phyloP scores from a whole-genome alignment of 2,329 filamentous ascomycete genomes.

The Fusarium graminum region DNA sequence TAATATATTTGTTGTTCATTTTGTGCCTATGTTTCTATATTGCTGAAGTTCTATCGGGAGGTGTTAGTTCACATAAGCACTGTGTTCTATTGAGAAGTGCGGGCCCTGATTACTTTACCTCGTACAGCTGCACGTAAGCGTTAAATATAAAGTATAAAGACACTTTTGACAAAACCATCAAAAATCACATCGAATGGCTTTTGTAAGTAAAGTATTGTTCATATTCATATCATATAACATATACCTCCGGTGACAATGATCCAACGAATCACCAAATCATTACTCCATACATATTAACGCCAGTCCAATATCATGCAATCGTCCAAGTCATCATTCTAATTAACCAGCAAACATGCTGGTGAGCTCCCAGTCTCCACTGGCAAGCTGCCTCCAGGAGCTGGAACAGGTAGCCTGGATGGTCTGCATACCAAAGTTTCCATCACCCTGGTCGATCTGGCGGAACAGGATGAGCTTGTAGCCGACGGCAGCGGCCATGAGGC shows the following conservation, averaged over 20 bases:
- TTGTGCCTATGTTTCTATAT: too few species aligned
- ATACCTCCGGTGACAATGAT: slow-evolving; percentile 11
- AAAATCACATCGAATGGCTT: too few species aligned
- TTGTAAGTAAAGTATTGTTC: slow-evolving; percentile 3
- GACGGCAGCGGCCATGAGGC: slow-evolving; percentile 48
- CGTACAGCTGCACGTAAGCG: too few species aligned
- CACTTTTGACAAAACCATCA: too few species aligned
- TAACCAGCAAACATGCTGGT: slow-evolving; percentile 49
- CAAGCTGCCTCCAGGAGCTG: slow-evolving; percentile 48
- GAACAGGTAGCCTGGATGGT: slow-evolving; percentile 46
- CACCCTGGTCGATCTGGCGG: slow-evolving; percentile 44
- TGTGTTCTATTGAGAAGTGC: too few species aligned
- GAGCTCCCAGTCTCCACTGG: slow-evolving; percentile 49
- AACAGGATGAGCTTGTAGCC: slow-evolving; percentile 47
- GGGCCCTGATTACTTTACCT: too few species aligned
- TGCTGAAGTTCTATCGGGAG: too few species aligned
- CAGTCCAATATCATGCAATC: slow-evolving; percentile 31
- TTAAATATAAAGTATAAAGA: too few species aligned
- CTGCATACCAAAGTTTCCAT: slow-evolving; percentile 43
- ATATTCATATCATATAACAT: slow-evolving; percentile 13
- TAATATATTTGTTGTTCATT: too few species aligned
- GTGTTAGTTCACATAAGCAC: too few species aligned
- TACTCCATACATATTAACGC: slow-evolving; percentile 38
- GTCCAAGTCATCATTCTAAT: slow-evolving; percentile 11
- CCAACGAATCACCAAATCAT: slow-evolving; percentile 27